Conservation (phyloP, 164 flowering plant species). For the Protea cynaroides region DNA sequence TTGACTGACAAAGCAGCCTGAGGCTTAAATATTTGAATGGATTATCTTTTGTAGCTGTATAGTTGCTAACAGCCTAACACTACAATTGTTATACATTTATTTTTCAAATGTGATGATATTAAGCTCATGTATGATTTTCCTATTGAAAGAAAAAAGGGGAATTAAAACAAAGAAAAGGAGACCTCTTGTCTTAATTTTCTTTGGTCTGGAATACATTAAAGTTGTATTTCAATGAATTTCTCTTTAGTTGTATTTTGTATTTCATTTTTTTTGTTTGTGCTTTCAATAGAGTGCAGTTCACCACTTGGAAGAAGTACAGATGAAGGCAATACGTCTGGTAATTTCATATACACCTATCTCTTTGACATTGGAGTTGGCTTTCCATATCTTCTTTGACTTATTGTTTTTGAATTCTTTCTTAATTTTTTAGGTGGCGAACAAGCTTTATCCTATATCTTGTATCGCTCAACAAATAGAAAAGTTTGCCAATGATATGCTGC, state of each 20-base stretch:
- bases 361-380: conserved; percentile 1
- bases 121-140: no score
- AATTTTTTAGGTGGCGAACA: conserved; percentile 80
- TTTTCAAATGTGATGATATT: no score
- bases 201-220: background rate
- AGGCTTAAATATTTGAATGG: no score
- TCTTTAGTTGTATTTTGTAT: background rate
- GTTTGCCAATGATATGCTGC: conserved; percentile 74
- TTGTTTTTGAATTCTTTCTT: conserved; percentile 5
- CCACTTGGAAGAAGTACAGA: conserved; percentile 84
- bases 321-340: conserved; percentile 99
- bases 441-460: conserved; percentile 74
- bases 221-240: background rate
- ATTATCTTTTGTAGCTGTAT: no score
- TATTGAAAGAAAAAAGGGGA: no score
- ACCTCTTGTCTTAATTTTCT: background rate
- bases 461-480: conserved; percentile 75
- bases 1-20: no score
- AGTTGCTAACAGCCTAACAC: no score
- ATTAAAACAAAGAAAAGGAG: background rate
- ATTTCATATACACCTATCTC: conserved; percentile 5
- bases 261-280: conserved; percentile 8
- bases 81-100: no score
- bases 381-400: conserved; percentile 3
- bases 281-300: conserved; percentile 78